Evolutionary conservation across 176 grass and related monocot genomes (phyloP).

Genomic region (Carex pumila): DNA sequence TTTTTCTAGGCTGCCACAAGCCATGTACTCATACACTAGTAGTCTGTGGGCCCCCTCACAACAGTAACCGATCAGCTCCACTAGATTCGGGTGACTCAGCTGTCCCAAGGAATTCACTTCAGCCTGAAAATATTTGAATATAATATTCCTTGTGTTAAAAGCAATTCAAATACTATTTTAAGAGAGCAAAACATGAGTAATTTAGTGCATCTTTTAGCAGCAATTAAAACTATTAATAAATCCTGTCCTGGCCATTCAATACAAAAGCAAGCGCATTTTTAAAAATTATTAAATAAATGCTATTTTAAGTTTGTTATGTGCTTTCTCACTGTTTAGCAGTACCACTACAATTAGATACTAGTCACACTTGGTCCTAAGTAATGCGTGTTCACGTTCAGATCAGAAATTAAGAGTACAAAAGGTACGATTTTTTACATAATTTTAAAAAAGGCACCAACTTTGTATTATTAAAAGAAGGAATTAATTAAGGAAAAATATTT

Average conservation of each 20-base stretch:
- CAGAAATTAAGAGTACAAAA: neutral
- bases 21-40: constrained; percentile 96
- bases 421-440: neutral
- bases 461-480: neutral
- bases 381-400: neutral
- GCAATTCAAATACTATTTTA: neutral
- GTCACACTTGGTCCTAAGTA: neutral
- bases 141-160: constrained; percentile 7
- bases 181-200: neutral
- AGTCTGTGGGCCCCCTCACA: constrained; percentile 85
- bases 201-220: neutral
- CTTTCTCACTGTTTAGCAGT: neutral
- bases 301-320: neutral
- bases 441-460: neutral
- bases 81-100: constrained; percentile 85
- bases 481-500: neutral
- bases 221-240: neutral
- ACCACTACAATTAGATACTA: neutral
- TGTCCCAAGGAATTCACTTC: constrained; percentile 98
- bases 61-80: constrained; percentile 93
- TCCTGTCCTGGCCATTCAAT: neutral
- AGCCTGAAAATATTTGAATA: constrained; percentile 43
- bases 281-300: neutral
- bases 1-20: constrained; percentile 85
- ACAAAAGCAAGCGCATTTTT: neutral